Conservation (phyloP, 768 basidiomycete genomes). For the Podaxis sp. region DNA sequence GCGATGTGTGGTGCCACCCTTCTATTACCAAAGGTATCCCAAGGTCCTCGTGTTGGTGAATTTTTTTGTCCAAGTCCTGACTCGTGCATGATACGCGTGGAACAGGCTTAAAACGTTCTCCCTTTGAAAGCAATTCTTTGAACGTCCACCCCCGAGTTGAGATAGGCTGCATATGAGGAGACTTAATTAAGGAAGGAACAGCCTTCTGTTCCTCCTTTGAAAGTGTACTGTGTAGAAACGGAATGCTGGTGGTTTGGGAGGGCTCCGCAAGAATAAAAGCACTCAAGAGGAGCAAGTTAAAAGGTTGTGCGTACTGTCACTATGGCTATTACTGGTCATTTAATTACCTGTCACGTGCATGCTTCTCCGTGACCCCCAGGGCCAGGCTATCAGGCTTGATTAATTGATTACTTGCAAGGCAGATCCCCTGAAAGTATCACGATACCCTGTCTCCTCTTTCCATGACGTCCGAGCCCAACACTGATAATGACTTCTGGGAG, state of each 20-base stretch:
- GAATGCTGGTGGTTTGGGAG: neutral
- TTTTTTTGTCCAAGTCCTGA: conserved; percentile 34
- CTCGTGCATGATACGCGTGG: conserved; percentile 29
- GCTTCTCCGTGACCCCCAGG: neutral
- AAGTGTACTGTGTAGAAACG: neutral
- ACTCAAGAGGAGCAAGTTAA: too few species aligned
- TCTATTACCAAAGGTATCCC: conserved; percentile 68
- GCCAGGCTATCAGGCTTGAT: neutral
- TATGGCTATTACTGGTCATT: neutral
- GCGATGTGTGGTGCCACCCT: conserved; percentile 51
- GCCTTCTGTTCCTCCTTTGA: neutral
- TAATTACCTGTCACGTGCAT: conserved; percentile 5
- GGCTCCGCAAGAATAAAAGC: too few species aligned
- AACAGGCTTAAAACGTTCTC: conserved; percentile 39
- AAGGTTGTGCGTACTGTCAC: too few species aligned
- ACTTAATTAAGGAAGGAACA: neutral
- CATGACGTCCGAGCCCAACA: conserved; percentile 24
- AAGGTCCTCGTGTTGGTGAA: conserved; percentile 45
- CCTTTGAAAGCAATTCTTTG: conserved; percentile 34
- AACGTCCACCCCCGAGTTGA: conserved; percentile 56
- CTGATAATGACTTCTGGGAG: conserved; percentile 74
- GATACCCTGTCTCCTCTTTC: conserved; percentile 32
- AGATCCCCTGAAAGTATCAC: too few species aligned
- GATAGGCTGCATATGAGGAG: conserved; percentile 17
- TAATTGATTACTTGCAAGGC: too few species aligned